A percentile compares a stretch with the other conserved stretches of the same genome.
Conservation (phyloP, 2,329 filamentous ascomycete species). For the Apiospora kogelbergensis region DNA sequence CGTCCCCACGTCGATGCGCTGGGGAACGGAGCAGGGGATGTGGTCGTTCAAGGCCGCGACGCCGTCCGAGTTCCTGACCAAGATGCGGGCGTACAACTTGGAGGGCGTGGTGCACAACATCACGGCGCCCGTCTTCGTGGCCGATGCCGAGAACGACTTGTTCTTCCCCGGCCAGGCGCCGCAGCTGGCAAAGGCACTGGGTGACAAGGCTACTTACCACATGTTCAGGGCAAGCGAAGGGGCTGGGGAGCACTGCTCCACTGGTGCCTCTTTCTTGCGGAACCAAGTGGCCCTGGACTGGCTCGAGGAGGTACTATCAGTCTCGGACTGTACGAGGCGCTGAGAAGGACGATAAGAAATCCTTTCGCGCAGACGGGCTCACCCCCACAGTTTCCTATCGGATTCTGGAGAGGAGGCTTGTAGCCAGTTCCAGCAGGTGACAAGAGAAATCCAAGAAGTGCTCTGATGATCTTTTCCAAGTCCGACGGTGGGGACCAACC, state of each 20-base stretch:
- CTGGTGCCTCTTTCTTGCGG: not conserved
- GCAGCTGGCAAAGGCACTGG: not conserved
- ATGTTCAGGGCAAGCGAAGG: not conserved
- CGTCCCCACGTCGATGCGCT: not conserved
- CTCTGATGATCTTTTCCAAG: not conserved
- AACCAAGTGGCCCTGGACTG: not conserved
- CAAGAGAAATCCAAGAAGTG: not conserved
- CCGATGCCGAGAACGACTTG: not conserved
- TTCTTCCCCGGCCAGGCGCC: not conserved
- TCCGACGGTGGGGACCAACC: not conserved
- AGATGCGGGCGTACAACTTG: not conserved
- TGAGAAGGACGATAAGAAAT: not conserved
- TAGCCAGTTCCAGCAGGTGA: not conserved
- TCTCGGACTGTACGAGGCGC: not conserved
- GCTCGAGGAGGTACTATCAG: not conserved
- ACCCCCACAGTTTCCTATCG: too few species aligned
- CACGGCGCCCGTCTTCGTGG: not conserved
- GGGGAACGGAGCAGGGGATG: not conserved
- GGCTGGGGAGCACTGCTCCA: not conserved
- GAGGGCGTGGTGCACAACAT: not conserved
- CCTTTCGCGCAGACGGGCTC: not conserved
- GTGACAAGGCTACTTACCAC: not conserved
- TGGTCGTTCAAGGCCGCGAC: not conserved
- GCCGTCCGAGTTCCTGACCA: not conserved
- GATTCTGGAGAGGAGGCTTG: not conserved